Evolutionary conservation across 73 alveolate genomes (phyloP).

Genomic region (Tetrahymena borealis): DNA sequence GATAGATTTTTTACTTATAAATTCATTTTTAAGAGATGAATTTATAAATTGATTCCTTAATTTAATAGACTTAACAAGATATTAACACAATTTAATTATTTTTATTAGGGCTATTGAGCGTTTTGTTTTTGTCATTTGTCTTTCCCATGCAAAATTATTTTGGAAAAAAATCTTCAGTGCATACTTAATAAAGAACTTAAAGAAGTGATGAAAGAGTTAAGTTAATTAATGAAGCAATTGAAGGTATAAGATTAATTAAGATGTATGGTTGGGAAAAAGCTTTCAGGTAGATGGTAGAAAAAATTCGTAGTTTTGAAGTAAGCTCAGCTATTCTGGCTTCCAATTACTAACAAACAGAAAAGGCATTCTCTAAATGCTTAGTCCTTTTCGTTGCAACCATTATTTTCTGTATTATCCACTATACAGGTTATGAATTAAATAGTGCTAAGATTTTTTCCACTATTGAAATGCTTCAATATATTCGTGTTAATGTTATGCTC

Average conservation of each 20-base stretch:
- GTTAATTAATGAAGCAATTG: slow-evolving; percentile 6
- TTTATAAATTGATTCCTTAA: too few species aligned
- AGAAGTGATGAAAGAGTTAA: slow-evolving; percentile 16
- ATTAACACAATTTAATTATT: too few species aligned
- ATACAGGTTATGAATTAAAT: neutral
- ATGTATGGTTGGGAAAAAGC: slow-evolving; percentile 31
- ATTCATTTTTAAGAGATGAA: too few species aligned
- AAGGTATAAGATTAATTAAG: slow-evolving; percentile 33
- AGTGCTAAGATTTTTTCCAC: neutral
- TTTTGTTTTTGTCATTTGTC: neutral
- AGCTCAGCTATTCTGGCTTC: neutral
- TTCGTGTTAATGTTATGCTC: neutral
- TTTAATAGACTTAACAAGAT: too few species aligned
- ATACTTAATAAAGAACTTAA: neutral
- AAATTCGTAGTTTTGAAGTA: neutral
- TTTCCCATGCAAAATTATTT: neutral
- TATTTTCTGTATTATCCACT: neutral
- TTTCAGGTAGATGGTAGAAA: neutral
- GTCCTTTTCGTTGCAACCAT: neutral
- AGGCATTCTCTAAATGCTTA: neutral
- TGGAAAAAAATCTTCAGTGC: neutral
- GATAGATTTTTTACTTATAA: too few species aligned
- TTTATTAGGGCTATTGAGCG: neutral
- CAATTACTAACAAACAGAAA: neutral
- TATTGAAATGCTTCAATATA: neutral